Base-by-base conservation (phyloP, 73 alveolate genomes). In the Halteria grandinella region DNA sequence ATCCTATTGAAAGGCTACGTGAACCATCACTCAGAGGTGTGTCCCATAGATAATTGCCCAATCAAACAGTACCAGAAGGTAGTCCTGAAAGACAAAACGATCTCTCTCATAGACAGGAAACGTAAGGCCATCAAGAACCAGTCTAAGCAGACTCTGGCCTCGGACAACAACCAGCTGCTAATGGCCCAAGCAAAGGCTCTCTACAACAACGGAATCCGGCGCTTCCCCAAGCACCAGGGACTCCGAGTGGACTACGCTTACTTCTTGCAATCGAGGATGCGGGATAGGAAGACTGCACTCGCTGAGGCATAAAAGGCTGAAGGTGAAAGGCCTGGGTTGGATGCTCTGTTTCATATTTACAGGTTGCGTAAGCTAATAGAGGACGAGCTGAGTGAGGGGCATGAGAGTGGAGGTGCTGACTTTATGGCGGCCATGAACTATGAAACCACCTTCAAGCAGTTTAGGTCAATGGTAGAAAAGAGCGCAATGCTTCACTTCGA, bases 1-100 rank as follows among this genome's bases (percentile, higher is more conserved):
- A 94, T 94, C 64, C 62, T 94, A 69, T 75, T 94, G 71, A 91
- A 88, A 69, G 98, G 98, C 10, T 94, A 91, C 82, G 90, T 94
- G 5, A 88, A 89, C 62, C 91, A 89, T 11, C 98, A 94, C 48
- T 89, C 86, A 70, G 98, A 91, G 77, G 87, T 81, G 29, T 94
- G 98, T 59, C 80, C 93, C 37, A 63, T 64, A 69, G 91, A 87
- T 63, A 94, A 89, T 60, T 94, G 98, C 45, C 95, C 96, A 0
- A 70, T 94, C 17, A 94, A 90, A 79, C 59, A 59, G 18, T 73
- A 54, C 64, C 7, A 27, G 23, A 21, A 23, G 23, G 10, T 44
- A 21, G 24, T 44, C 4, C 10, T 8, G 32, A 66, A 51, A 45
- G 80, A 66, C 6, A 66, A 66, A 44, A 29, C 18, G 27, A 25